A percentile compares a stretch with the other conserved stretches of the same genome.
These are phyloP conservation scores for Cytospora piceae DNA, from an alignment of 2,329 filamentous ascomycete genomes.

Conservation along the genomic window DNA sequence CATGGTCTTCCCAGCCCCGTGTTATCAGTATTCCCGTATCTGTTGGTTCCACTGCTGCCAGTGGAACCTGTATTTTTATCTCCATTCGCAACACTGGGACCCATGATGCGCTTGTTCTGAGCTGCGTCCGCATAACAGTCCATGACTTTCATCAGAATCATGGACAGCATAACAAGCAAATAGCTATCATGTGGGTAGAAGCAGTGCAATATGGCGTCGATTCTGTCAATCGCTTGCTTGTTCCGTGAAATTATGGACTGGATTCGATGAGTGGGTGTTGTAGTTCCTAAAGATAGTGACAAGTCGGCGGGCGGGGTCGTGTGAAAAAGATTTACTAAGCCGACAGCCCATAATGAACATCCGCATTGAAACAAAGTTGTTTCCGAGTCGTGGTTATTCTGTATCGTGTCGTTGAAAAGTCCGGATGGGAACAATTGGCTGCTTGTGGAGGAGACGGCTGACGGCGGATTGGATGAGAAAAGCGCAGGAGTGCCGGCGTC, in stretches of 20 bases:
- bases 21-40: neutral
- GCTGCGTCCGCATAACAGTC: conserved; percentile 38
- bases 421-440: neutral
- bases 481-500: neutral
- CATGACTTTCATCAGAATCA: conserved; percentile 41
- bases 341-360: neutral
- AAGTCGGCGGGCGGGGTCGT: neutral
- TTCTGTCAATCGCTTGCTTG: neutral
- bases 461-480: neutral
- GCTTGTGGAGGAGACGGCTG: neutral
- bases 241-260: neutral
- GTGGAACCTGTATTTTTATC: neutral
- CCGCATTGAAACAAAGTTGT: neutral
- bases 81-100: neutral
- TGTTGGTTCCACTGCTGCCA: neutral
- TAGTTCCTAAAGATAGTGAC: neutral
- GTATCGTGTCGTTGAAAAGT: neutral
- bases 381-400: neutral
- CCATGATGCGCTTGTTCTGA: neutral
- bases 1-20: neutral
- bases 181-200: conserved; percentile 38
- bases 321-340: neutral
- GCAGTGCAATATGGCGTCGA: conserved; percentile 38
- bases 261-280: neutral
- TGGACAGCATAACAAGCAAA: conserved; percentile 37